These are phyloP conservation scores for Epichloe sylvatica DNA, from an alignment of 2,329 filamentous ascomycete genomes.

Conservation along the genomic window DNA sequence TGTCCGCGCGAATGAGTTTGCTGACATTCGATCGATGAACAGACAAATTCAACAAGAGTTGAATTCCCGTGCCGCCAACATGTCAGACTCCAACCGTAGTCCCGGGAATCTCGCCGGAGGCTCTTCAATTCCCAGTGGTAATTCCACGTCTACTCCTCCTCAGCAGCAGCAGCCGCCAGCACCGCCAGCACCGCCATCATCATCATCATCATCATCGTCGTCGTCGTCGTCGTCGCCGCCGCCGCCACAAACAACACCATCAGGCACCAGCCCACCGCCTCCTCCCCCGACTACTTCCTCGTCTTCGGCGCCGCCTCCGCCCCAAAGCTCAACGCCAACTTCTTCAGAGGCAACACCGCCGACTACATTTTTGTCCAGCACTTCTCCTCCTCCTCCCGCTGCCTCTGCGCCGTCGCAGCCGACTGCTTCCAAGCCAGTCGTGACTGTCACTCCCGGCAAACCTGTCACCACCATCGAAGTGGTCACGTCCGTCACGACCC, in stretches of 20 bases:
- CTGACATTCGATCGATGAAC: slow-evolving; percentile 21
- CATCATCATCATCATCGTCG: not conserved
- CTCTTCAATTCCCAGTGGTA: slow-evolving; percentile 3
- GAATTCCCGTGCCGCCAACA: slow-evolving; percentile 1
- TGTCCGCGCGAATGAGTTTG: slow-evolving; percentile 2
- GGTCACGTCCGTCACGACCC: slow-evolving; percentile 15
- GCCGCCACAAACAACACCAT: not conserved
- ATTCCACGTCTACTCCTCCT: not conserved
- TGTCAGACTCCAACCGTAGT: slow-evolving; percentile 1
- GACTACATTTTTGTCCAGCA: slow-evolving; percentile 6
- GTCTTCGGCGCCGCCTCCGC: not conserved
- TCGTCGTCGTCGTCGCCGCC: not conserved
- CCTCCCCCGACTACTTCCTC: not conserved
- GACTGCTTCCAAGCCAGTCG: slow-evolving; percentile 9
- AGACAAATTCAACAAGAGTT: slow-evolving; percentile 13
- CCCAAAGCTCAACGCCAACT: not conserved
- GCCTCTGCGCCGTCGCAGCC: slow-evolving; percentile 8
- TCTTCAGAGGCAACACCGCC: slow-evolving; percentile 1
- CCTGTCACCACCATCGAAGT: slow-evolving; percentile 10
- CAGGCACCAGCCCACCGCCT: not conserved
- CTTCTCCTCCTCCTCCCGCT: slow-evolving; percentile 2
- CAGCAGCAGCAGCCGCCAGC: not conserved
- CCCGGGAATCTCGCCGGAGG: slow-evolving; percentile 12
- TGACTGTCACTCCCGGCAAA: slow-evolving; percentile 14
- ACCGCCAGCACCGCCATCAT: not conserved